Base-by-base conservation (phyloP, 306 rosid genomes). In the Myrica gale region DNA sequence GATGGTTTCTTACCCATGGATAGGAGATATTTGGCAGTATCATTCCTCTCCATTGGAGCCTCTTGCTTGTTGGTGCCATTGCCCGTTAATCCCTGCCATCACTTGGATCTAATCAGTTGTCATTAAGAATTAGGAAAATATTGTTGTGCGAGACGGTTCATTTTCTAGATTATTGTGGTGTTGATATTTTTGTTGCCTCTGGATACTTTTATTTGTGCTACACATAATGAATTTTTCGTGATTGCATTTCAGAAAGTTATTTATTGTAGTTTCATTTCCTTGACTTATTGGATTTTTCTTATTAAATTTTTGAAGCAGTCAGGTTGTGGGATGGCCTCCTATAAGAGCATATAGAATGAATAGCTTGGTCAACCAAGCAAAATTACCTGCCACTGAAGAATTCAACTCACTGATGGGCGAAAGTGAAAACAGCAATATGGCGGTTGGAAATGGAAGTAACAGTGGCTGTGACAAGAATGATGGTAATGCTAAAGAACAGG, bases 291-390 rank as follows among this genome's bases (percentile, higher is more conserved):
- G 62, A 43, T 75, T 84, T 9, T 52, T 70, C 63, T 63, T 72
- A 19, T 85, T 74, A 77, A 39, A 77, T 84, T 79, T 71, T 72
- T 78, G 71, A 32, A 74, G 82, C 88, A 95, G 96, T 84, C 97
- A 92, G 87, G 92, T 90, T 50, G 96, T 95, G 80, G 99, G 99
- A 65, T 95, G 99, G 99, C 99, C 99, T 65, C 99, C 99, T 43
- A 85, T 95, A 83, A 78, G 90, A 83, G 44, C 89, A 63, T 85
- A 82, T 68, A 87, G 99, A 85, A 88, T 90, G 92, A 92, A 90
- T 71, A 90, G 91, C 84, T 77, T 87, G 86, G 89, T 81, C 57
- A 83, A 73, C 85, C 88, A 87, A 26, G 79, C 84, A 23, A 94
- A 94, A 86, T 85, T 85, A 48, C 83, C 90, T 23, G 75, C 82